Base-by-base conservation (phyloP, 2,329 filamentous ascomycete genomes). In the Thyridium curvatum region DNA sequence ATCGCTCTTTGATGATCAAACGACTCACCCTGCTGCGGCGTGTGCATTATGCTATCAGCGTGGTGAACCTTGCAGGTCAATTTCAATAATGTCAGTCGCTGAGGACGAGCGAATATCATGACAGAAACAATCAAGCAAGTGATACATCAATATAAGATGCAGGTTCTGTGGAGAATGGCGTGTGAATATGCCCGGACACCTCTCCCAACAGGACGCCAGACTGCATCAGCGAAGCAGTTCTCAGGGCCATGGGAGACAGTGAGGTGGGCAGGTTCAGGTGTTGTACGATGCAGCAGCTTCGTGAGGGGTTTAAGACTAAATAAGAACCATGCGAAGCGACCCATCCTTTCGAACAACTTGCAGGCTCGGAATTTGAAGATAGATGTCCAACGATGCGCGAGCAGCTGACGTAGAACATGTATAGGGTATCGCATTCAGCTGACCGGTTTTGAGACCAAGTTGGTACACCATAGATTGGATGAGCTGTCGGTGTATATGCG, bases 161-260 rank as follows among this genome's bases (percentile, higher is more conserved):
- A 61, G 41, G 44, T 62, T 3, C 39, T 63, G 14, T 64, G 60
- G 60, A 64, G 55, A 29, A 41, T 57, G 69, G 68, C 1, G 42
- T 65, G 0, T 66, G 61, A 51, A 65, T 51, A 1, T 62, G 55
- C 35, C 49, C 53, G 14, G 46, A 49, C 4, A 52, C 52, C 2
- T 59, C 62, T 1, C 64, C 66, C 0, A 43, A 42, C 0, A 52
- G 55, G 46, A 46, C 52, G 8, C 46, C 46, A 2, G 39, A 48
- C 12, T 52, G 55, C 4, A 41, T 65, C 4, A 43, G 44, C 5
- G 33, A 43, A 7, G 51, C 56, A 0, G 47, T 66, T 14, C 34
- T 57, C 14, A 44, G 42, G 38, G 42, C 46, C 32, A 41, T 47
- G 35, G 49, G 31, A n/a, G 37, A 34, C 16, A 46, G 37, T 3